Evolutionary conservation across 2,329 filamentous ascomycete species (phyloP), one percentile per base, ranked within the genome.

Genomic region (Drechslera avenae): DNA sequence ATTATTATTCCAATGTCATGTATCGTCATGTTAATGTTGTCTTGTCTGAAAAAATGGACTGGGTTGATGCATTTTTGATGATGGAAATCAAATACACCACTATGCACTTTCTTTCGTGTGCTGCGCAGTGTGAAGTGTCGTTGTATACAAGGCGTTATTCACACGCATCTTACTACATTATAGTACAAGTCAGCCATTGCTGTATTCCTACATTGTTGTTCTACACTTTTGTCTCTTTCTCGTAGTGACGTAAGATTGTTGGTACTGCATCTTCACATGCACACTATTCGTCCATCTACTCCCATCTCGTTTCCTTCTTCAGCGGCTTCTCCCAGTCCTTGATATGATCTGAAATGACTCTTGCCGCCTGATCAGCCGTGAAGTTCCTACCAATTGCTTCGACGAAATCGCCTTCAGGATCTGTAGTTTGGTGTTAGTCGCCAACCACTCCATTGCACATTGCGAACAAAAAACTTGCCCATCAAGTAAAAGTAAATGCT

Each of bases 401-500:
- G 21, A 99, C 93, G 74, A 99, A 99, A 73, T 99, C 92, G 16
- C 93, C 93, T 64, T 97, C 92, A 0, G 94, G 94, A 73, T 97
- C 94, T 86, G 44, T 46, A 39, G 5, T n/a, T 46, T n/a, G 21
- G 5, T 36, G 62, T 72, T 51, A 72, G 67, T 39, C 16, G 19
- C 23, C 7, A 18, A 1, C 2, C 13, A 12, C 1, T 10, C 2
- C 17, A 23, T 8, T 12, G 0, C 2, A 34, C 13, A 3, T 18
- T 8, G n/a, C 28, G 10, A 13, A 12, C 6, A 31, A 17, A 17
- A 4, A 23, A 77, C 82, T 74, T 72, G 86, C 83, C 84, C 94
- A 99, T 99, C 62, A 99, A 78, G 75, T 99, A 99, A 69, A 99
- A 99, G 81, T 99, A 99, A 64, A 99, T 99, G 75, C 91, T 97